A percentile compares a stretch with the other conserved stretches of the same genome.
Evolutionary conservation across 2,329 filamentous ascomycete genomes (phyloP).

Genomic region (Colletotrichum truncatum): DNA sequence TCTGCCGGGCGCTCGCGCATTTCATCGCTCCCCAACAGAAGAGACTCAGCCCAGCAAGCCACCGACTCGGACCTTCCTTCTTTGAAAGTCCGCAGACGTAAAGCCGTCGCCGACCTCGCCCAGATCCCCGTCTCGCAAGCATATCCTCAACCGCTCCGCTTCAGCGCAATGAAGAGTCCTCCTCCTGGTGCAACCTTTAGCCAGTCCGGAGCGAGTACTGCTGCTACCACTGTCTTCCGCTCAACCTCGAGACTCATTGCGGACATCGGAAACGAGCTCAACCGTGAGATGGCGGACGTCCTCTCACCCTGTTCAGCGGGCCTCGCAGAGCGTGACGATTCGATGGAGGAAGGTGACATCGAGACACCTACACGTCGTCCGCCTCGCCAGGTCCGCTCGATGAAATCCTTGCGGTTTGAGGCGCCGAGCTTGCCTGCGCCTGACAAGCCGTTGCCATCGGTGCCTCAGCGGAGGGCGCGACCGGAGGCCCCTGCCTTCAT

Average conservation of each 20-base stretch:
- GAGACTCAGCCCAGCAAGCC: not conserved
- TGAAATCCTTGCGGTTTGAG: slow-evolving; percentile 1
- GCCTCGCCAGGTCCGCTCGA: slow-evolving; percentile 4
- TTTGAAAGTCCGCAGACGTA: slow-evolving; percentile 19
- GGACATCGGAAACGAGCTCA: slow-evolving; percentile 20
- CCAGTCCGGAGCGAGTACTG: too few relatives aligned
- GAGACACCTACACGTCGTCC: slow-evolving; percentile 18
- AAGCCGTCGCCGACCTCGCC: not conserved
- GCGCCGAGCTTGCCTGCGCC: slow-evolving; percentile 11
- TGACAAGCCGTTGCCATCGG: slow-evolving; percentile 19
- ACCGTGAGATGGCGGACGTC: slow-evolving; percentile 19
- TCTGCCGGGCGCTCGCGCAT: not conserved
- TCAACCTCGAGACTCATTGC: slow-evolving; percentile 20
- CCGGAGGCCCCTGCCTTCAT: not conserved
- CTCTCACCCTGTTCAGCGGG: slow-evolving; percentile 6
- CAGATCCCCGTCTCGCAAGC: slow-evolving; percentile 8
- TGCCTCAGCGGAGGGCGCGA: not conserved
- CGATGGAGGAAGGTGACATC: not conserved
- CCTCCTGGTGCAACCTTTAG: not conserved
- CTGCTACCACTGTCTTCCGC: not conserved
- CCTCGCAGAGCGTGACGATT: not conserved
- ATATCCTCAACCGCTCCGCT: slow-evolving; percentile 16
- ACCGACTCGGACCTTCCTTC: slow-evolving; percentile 5
- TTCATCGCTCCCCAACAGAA: not conserved
- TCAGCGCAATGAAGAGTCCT: slow-evolving; percentile 23